Base-by-base conservation (phyloP, 139 green algal species). In the Chlamydomonas sp. region DNA sequence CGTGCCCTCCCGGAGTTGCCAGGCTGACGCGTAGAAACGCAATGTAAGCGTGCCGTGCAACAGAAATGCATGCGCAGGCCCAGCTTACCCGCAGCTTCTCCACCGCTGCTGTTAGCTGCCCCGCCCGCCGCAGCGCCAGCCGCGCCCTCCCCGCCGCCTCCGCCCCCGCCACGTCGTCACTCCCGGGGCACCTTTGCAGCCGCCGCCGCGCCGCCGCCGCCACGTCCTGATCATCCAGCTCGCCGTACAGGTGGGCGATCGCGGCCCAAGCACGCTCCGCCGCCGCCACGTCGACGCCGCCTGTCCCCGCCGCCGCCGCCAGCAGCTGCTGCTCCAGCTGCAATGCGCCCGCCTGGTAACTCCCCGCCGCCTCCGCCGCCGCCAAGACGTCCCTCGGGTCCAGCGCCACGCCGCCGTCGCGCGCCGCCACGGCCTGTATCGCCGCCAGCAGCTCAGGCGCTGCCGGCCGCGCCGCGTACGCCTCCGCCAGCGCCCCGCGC, bases 81-180 rank as follows among this genome's bases (percentile, higher is more conserved):
- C 16, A 16, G n/a, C 80, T 5, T 14, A 86, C 82, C 82, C 63
- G 18, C 60, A 73, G 9, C 18, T 72, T 5, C 71, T 73, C 82
- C 60, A 68, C 18, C 82, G 82, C 82, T 60, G 59, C 82, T 62
- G 16, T 9, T 71, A 79, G 16, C 82, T 86, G 82, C 72, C 82
- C 82, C 82, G 31, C 8, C 59, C 82, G 60, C 82, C 71, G 82
- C 62, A 86, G 58, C n/a, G 82, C 82, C 82, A 86, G 82, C 82
- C 82, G 20, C 3, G 82, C 71, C 82, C 82, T 71, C 18, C 82
- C 82, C 71, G 60, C 82, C 61, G 82, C 82, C 82, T 86, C 82
- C 59, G 82, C 82, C 82, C 59, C 69, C 82, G 63, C 3, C 82
- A 63, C 72, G 14, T 10, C 1, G 71, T 73, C 72, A 4, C 60